Evolutionary conservation across 2,329 filamentous ascomycete species (phyloP).

Genomic region (Stemphylium beticola): DNA sequence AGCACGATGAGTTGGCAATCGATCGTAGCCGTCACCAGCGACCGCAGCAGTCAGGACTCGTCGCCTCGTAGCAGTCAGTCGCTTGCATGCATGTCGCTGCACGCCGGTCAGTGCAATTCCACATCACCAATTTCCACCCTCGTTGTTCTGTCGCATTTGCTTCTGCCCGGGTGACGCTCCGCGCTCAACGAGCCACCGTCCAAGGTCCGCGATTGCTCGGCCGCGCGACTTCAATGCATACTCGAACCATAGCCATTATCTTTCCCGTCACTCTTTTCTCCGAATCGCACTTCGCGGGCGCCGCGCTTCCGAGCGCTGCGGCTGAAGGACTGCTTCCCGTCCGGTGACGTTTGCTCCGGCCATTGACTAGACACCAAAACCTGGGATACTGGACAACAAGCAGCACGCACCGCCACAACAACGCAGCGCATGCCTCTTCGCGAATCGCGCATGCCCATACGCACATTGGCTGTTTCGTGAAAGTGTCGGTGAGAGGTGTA

Average conservation of each 20-base stretch:
- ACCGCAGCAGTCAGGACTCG: conserved; percentile 1
- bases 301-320: conserved; percentile 24
- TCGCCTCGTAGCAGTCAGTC: conserved; percentile 13
- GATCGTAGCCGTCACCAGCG: conserved; percentile 17
- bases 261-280: conserved; percentile 13
- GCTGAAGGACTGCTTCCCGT: conserved; percentile 19
- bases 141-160: conserved; percentile 8
- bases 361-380: conserved; percentile 14
- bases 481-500: conserved; percentile 26
- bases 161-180: not conserved
- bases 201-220: conserved; percentile 8
- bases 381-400: conserved; percentile 16
- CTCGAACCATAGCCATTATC: conserved; percentile 6
- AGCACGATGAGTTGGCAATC: conserved; percentile 20
- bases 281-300: conserved; percentile 14
- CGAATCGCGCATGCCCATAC: conserved; percentile 22
- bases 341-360: conserved; percentile 24
- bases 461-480: conserved; percentile 10
- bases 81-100: conserved; percentile 18
- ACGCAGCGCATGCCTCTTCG: conserved; percentile 17
- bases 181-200: conserved; percentile 5
- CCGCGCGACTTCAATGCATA: conserved; percentile 14
- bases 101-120: conserved; percentile 15
- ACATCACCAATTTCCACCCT: conserved; percentile 9
- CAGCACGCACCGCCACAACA: conserved; percentile 16